Evolutionary conservation across 2,329 filamentous ascomycete species (phyloP), one percentile per base, ranked within the genome.

Genomic region (Diplocarpon mali): DNA sequence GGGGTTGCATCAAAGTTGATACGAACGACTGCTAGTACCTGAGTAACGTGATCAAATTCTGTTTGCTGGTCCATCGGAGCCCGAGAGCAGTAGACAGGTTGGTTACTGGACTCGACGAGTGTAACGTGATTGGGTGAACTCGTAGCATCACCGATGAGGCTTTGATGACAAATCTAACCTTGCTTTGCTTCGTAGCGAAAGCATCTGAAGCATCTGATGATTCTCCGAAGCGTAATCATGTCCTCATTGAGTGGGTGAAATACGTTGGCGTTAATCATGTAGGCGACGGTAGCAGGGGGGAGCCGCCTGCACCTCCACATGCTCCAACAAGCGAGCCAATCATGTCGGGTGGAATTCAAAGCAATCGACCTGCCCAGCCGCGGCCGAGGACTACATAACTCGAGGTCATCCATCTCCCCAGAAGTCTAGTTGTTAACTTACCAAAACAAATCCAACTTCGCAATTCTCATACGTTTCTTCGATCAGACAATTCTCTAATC

Each of bases 381-480:
- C 40, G 44, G 44, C 44, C 37, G 38, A 37, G 31, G 11, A 17
- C 4, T 38, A 35, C 20, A 35, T 38, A 39, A 44, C 8, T 16
- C 16, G 16, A 31, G 30, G 27, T 30, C 32, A 35, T 44, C 36
- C 14, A 35, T 20, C 27, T n/a, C 34, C 31, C 12, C 24, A 30
- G 14, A 14, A 10, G 9, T 4, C 30, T 5, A 12, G 5, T 3
- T 4, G 10, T 12, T n/a, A n/a, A 32, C 9, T 12, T 10, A 13
- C 17, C 29, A 16, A 39, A 35, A 35, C 24, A 13, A 27, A 28
- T 27, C 12, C 16, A 24, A 31, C 31, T 29, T 40, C 29, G 8
- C 36, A 40, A 44, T n/a, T 31, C 45, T 38, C 8, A 29, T 10
- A 44, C n/a, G n/a, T n/a, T n/a, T n/a, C n/a, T n/a, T n/a, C n/a